Conservation (phyloP, 208 protist genomes). For the Leptomonas pyrrhocoris region DNA sequence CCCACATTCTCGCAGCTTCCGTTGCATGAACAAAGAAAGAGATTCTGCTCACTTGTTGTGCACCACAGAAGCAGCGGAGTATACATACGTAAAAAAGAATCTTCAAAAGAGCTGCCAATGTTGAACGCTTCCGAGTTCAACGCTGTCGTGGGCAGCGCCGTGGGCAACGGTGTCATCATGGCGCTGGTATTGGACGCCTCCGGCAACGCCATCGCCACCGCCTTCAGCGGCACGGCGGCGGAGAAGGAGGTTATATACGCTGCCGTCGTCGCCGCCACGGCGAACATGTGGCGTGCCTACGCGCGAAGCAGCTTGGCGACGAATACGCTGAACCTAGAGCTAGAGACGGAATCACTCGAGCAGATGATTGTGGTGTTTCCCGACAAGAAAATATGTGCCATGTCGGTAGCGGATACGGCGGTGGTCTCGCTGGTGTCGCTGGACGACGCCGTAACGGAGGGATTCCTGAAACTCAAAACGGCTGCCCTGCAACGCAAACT, state of each 20-base stretch:
- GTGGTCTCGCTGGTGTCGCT: conserved; percentile 59
- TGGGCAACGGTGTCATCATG: conserved; percentile 66
- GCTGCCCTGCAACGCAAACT: conserved; percentile 68
- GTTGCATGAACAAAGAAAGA: too few relatives aligned
- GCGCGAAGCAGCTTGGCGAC: conserved; percentile 55
- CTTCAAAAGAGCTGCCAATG: conserved; percentile 39
- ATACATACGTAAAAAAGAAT: neutral
- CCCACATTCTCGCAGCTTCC: too few relatives aligned
- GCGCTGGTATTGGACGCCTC: conserved; percentile 59
- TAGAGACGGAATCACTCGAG: conserved; percentile 74
- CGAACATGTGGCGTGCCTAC: conserved; percentile 84
- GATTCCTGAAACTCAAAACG: conserved; percentile 83
- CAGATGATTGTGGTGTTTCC: conserved; percentile 72
- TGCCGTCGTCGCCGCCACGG: conserved; percentile 57
- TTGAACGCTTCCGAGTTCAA: conserved; percentile 74
- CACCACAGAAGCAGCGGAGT: neutral
- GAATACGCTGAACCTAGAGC: conserved; percentile 63
- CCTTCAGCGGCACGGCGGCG: conserved; percentile 27
- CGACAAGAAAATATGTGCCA: conserved; percentile 72
- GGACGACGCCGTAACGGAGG: conserved; percentile 53
- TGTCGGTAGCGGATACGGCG: conserved; percentile 66
- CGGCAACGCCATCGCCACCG: conserved; percentile 63
- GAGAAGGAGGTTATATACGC: conserved; percentile 44
- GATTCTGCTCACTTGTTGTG: too few relatives aligned
- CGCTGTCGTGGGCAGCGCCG: conserved; percentile 38